Conservation (phyloP, 208 protist genomes). For the Crithidia mellificae region DNA sequence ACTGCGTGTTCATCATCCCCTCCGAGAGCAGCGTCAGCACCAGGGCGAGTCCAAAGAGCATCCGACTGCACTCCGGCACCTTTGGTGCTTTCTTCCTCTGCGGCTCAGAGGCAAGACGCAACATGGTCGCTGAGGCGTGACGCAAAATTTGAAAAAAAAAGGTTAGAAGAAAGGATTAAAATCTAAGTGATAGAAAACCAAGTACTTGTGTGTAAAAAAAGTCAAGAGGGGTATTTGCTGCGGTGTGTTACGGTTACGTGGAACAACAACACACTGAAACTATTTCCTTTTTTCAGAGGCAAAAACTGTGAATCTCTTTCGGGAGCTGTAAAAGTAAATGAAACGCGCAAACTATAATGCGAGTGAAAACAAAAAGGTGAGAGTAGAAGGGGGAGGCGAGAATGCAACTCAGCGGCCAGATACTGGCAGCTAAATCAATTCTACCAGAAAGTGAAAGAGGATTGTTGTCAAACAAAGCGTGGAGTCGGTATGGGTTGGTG, state of each 20-base stretch:
- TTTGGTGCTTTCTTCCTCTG: slow-evolving; percentile 4
- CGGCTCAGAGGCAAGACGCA: slow-evolving; percentile 17
- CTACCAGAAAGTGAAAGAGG: not conserved
- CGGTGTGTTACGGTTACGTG: too few species aligned
- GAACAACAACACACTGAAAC: too few species aligned
- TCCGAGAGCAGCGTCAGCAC: slow-evolving; percentile 42
- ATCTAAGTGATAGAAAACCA: too few species aligned
- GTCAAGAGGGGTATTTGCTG: too few species aligned
- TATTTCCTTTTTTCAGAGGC: not conserved
- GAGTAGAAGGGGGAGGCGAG: not conserved
- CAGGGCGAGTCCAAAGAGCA: slow-evolving; percentile 43
- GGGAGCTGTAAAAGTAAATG: too few species aligned
- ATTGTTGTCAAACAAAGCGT: too few species aligned
- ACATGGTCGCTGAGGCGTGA: not conserved
- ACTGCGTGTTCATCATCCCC: slow-evolving; percentile 21
- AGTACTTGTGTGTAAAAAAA: too few species aligned
- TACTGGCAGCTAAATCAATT: slow-evolving; percentile 9
- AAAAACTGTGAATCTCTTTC: too few species aligned
- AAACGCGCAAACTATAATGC: not conserved
- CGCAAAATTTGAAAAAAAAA: too few species aligned
- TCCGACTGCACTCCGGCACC: slow-evolving; percentile 27
- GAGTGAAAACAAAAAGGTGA: not conserved
- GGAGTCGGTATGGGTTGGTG: not conserved
- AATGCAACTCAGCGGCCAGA: too few species aligned
- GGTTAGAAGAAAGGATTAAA: too few species aligned